Conservation (phyloP, 2,329 filamentous ascomycete genomes). For the Immersiporthe knoxdaviesiana region DNA sequence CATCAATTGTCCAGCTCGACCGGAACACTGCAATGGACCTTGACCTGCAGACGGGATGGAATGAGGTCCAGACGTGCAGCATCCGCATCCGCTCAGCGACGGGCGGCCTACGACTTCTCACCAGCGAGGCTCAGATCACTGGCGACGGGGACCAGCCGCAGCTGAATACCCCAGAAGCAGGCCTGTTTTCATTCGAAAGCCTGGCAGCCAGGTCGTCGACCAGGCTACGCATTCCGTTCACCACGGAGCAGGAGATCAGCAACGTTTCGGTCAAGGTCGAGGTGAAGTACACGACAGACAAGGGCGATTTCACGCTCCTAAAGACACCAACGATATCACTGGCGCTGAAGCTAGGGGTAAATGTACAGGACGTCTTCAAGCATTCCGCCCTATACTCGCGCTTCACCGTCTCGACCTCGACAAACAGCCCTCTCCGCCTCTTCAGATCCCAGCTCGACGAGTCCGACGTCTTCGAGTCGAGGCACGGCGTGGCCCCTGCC, state of each 20-base stretch:
- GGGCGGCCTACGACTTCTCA: conserved; percentile 66
- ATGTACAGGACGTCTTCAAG: conserved; percentile 96
- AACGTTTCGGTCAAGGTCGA: conserved; percentile 78
- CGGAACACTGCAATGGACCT: conserved; percentile 78
- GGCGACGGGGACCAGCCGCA: conserved; percentile 47
- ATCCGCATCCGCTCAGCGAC: conserved; percentile 67
- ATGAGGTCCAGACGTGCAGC: conserved; percentile 63
- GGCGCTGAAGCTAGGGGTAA: conserved; percentile 84
- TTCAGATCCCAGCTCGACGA: conserved; percentile 70
- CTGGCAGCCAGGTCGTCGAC: conserved; percentile 52
- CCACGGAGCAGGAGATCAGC: conserved; percentile 74
- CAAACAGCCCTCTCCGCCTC: conserved; percentile 72
- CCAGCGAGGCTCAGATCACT: conserved; percentile 59
- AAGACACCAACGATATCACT: conserved; percentile 68
- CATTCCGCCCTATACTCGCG: conserved; percentile 79
- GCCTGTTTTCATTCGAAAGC: conserved; percentile 54
- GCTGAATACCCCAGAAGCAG: conserved; percentile 51
- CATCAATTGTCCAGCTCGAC: conserved; percentile 77
- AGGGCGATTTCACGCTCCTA: conserved; percentile 67
- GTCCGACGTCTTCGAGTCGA: conserved; percentile 70
- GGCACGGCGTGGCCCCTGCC: conserved; percentile 58
- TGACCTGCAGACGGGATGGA: conserved; percentile 73
- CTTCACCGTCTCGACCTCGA: conserved; percentile 87
- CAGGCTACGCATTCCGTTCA: conserved; percentile 76
- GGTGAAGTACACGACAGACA: conserved; percentile 69